Base-by-base conservation (phyloP, 2,329 filamentous ascomycete species). In the Stagonosporopsis tanaceti region DNA sequence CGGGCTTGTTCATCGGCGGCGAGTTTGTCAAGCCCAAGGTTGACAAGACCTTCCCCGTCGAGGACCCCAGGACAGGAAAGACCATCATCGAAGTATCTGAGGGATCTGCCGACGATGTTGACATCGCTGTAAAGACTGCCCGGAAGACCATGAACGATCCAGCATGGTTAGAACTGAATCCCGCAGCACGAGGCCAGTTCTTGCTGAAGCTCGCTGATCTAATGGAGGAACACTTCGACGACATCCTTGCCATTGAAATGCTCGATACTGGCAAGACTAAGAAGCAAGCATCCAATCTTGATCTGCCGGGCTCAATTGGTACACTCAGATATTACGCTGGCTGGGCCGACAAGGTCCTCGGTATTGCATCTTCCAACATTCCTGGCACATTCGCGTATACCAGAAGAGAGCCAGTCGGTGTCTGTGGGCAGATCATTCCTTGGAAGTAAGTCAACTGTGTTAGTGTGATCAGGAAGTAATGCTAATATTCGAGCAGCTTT, bases 271-370 rank as follows among this genome's bases (percentile, higher is more conserved):
- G 53, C 30, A 57, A 57, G 32, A 52, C 53, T 12, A 57, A 52
- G 30, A 57, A 53, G 40, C 55, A 57, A 39, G 47, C 53, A 6
- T 40, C 53, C 83, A 84, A 4, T 68, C 86, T 48, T 50, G 89
- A 92, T 72, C 76, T 93, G 11, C 78, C 72, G 1, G 86, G 87
- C 65, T 82, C 88, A 8, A 78, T 88, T 51, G 77, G 74, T 9
- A 82, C 81, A 1, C 77, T 89, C 60, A 87, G 86, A 66, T 94
- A 94, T 77, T 94, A 93, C 68, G 90, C 87, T 37, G 91, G 91
- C 50, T 93, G 85, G 74, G 88, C 89, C 42, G 91, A 93, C 78
- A 94, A 94, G 80, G 87, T 90, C 59, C 87, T 88, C 59, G 90
- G 91, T 34, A 86, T 90, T 71, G 88, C 89, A 12, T 91, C 93